A percentile compares a stretch with the other conserved stretches of the same genome.
Evolutionary conservation across 192 early-diverging fungal genomes (phyloP).

Genomic region (Powellomyces hirtus): DNA sequence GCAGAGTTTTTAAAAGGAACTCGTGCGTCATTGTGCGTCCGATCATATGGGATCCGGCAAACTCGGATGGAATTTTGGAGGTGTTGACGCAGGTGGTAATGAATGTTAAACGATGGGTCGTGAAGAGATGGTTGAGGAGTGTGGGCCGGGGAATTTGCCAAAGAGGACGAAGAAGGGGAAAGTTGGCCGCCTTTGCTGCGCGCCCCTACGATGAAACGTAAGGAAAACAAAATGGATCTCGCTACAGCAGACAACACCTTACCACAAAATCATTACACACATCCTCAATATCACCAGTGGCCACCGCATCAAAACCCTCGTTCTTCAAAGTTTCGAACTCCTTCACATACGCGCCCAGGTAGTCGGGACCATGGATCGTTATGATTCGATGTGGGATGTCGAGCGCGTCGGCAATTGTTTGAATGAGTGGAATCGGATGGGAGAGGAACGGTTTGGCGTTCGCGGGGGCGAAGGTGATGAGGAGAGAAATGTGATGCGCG

Average conservation of each 20-base stretch:
- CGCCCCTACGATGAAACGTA: not conserved
- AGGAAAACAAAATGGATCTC: not conserved
- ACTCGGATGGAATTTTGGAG: not conserved
- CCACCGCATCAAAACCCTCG: conserved; percentile 11
- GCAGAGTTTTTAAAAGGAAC: not conserved
- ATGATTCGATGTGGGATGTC: conserved; percentile 11
- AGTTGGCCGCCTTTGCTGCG: not conserved
- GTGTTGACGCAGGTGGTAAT: conserved; percentile 18
- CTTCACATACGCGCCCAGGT: conserved; percentile 1
- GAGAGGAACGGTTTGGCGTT: conserved; percentile 4
- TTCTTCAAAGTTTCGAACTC: not conserved
- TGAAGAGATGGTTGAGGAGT: conserved; percentile 1
- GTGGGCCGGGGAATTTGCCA: conserved; percentile 11
- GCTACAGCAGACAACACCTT: not conserved
- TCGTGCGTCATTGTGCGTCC: conserved; percentile 1
- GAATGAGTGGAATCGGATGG: conserved; percentile 13
- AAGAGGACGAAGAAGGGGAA: conserved; percentile 15
- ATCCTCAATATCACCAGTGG: conserved; percentile 20
- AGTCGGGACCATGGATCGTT: conserved; percentile 7
- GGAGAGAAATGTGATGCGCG: not conserved
- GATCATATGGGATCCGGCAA: not conserved
- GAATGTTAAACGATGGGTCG: not conserved
- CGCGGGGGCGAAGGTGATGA: conserved; percentile 12
- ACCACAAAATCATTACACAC: conserved; percentile 23
- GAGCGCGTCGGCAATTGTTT: not conserved